These are phyloP conservation scores for Zygoascus tannicola DNA, from an alignment of 805 yeast species.

Conservation along the genomic window DNA sequence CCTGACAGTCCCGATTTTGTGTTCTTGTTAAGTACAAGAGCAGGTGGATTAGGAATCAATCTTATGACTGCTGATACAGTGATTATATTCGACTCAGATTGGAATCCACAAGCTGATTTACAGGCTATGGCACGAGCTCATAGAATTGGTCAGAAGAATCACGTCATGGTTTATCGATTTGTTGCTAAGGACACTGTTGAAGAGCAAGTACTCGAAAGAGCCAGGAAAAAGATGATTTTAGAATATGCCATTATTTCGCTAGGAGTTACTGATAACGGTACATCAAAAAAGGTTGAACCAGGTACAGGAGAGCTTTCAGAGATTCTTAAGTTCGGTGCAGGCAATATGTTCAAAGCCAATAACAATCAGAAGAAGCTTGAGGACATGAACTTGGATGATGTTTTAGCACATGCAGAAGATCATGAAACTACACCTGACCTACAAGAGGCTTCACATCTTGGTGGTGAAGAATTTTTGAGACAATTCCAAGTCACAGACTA, in stretches of 20 bases:
- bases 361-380: conserved; percentile 95
- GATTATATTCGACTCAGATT: conserved; percentile 93
- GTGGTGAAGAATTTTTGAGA: conserved; percentile 94
- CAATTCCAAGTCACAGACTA: conserved; percentile 98
- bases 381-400: conserved; percentile 91
- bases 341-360: conserved; percentile 91
- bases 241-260: conserved; percentile 95
- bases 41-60: conserved; percentile 98
- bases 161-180: conserved; percentile 93
- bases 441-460: conserved; percentile 86
- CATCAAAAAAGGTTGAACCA: conserved; percentile 60
- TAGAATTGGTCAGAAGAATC: conserved; percentile 98
- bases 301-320: conserved; percentile 78
- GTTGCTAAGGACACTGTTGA: conserved; percentile 98
- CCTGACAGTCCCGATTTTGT: conserved; percentile 89
- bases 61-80: conserved; percentile 99
- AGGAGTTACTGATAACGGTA: conserved; percentile 77
- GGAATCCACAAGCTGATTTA: conserved; percentile 99
- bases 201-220: conserved; percentile 93
- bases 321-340: conserved; percentile 95
- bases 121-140: conserved; percentile 99
- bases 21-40: conserved; percentile 85
- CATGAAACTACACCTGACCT: conserved; percentile 92
- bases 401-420: conserved; percentile 92
- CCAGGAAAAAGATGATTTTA: conserved; percentile 94